These are phyloP conservation scores for Podila verticillata DNA, from an alignment of 192 early-diverging fungal genomes.

Conservation along the genomic window DNA sequence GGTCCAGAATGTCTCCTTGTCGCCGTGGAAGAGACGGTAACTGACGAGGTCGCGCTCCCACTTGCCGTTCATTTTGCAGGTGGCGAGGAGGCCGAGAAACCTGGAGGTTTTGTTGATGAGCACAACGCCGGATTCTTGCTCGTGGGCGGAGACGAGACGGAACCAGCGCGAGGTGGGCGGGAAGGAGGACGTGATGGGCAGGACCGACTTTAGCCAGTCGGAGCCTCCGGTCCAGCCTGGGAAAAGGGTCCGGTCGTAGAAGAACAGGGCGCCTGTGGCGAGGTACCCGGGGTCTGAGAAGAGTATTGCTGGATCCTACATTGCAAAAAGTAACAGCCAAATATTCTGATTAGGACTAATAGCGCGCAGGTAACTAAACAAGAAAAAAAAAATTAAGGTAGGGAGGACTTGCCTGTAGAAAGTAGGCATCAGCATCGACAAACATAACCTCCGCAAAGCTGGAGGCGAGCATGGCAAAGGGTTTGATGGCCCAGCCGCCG, in stretches of 20 bases:
- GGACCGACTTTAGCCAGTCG: constrained; percentile 62
- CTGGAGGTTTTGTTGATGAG: constrained; percentile 61
- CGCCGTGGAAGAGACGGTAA: constrained; percentile 63
- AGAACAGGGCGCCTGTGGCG: constrained; percentile 66
- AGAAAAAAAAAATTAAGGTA: background rate
- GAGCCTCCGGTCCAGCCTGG: constrained; percentile 29
- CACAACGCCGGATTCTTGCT: constrained; percentile 72
- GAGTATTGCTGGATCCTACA: constrained; percentile 57
- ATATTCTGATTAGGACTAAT: background rate
- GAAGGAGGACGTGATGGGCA: constrained; percentile 57
- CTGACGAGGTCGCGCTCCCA: constrained; percentile 58
- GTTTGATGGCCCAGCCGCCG: constrained; percentile 75
- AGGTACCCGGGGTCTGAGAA: constrained; percentile 59
- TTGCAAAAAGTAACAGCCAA: background rate
- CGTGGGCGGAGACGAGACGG: constrained; percentile 54
- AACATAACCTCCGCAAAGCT: constrained; percentile 70
- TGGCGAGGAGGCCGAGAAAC: constrained; percentile 62
- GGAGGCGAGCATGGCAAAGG: constrained; percentile 70
- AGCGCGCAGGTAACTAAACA: background rate
- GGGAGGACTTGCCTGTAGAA: constrained; percentile 54
- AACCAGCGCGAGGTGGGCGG: constrained; percentile 53
- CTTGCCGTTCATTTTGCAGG: constrained; percentile 65
- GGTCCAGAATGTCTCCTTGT: constrained; percentile 79
- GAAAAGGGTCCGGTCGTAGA: constrained; percentile 70
- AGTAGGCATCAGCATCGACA: constrained; percentile 76